phyloP scores from a whole-genome alignment of 2,329 filamentous ascomycete species.

The Xylariaceae sp. region DNA sequence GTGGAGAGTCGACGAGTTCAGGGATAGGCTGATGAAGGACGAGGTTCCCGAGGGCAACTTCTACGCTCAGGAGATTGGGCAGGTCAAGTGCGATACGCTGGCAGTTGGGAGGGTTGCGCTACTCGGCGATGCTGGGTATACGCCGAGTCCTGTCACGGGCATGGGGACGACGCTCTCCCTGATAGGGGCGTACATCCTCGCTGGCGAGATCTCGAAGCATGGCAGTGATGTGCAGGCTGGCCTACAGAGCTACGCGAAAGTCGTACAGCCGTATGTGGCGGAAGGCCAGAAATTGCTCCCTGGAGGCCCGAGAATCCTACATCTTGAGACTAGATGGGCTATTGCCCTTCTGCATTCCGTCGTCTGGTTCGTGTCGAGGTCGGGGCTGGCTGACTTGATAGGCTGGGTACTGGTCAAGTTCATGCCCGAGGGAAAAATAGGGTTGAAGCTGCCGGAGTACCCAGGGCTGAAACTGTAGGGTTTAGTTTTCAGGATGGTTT shows the following conservation, averaged over 20 bases:
- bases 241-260: constrained; percentile 41
- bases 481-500: background rate
- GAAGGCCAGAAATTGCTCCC: constrained; percentile 34
- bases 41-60: constrained; percentile 36
- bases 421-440: constrained; percentile 20
- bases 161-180: constrained; percentile 49
- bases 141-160: constrained; percentile 45
- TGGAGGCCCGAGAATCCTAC: constrained; percentile 18
- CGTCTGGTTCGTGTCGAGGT: constrained; percentile 23
- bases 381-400: constrained; percentile 19
- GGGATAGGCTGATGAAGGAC: background rate
- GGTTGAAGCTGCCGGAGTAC: constrained; percentile 24
- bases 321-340: constrained; percentile 19
- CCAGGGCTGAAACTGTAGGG: constrained; percentile 20
- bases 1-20: constrained; percentile 2
- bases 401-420: constrained; percentile 6
- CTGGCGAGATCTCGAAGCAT: constrained; percentile 45
- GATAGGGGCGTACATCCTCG: constrained; percentile 52
- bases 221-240: constrained; percentile 28
- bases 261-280: constrained; percentile 41
- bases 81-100: constrained; percentile 42
- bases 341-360: constrained; percentile 16
- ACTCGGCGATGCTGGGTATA: constrained; percentile 52
- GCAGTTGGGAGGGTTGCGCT: constrained; percentile 45
- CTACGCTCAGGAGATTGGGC: constrained; percentile 41